phyloP scores from a whole-genome alignment of 768 basidiomycete genomes.

The Dictyophora rubrovolvata region DNA sequence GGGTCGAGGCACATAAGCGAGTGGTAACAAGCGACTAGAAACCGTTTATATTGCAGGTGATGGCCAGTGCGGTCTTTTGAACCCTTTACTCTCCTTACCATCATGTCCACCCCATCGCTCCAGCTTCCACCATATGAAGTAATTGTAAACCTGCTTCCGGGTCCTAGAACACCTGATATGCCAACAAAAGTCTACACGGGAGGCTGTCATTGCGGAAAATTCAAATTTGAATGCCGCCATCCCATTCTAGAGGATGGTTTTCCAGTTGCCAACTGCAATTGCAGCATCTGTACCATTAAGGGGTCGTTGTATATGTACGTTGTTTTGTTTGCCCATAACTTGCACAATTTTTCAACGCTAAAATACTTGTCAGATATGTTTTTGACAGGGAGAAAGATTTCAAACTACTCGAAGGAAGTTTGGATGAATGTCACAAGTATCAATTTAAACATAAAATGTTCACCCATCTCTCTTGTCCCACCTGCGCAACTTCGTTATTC shows the following conservation, averaged over 20 bases:
- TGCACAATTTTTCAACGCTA: neutral
- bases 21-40: too few species aligned
- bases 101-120: too few species aligned
- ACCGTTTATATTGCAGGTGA: too few species aligned
- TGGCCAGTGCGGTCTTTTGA: too few species aligned
- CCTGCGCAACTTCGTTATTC: neutral
- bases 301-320: constrained; percentile 1
- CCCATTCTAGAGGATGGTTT: constrained; percentile 4
- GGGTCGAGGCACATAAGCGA: too few species aligned
- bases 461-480: neutral
- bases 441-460: neutral
- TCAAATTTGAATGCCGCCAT: constrained; percentile 5
- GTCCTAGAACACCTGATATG: neutral
- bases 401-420: neutral
- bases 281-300: neutral
- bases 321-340: neutral
- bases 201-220: constrained; percentile 1
- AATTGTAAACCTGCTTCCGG: neutral
- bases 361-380: neutral
- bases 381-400: neutral
- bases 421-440: neutral
- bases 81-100: too few species aligned
- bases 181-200: constrained; percentile 6
- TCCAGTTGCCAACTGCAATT: constrained; percentile 3
- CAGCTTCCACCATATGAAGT: too few species aligned